Percentiles rank a stretch among this genome's conserved stretches.
phyloP scores from a whole-genome alignment of 371 early-diverging fungal genomes.

The Actinomortierella wolfii region DNA sequence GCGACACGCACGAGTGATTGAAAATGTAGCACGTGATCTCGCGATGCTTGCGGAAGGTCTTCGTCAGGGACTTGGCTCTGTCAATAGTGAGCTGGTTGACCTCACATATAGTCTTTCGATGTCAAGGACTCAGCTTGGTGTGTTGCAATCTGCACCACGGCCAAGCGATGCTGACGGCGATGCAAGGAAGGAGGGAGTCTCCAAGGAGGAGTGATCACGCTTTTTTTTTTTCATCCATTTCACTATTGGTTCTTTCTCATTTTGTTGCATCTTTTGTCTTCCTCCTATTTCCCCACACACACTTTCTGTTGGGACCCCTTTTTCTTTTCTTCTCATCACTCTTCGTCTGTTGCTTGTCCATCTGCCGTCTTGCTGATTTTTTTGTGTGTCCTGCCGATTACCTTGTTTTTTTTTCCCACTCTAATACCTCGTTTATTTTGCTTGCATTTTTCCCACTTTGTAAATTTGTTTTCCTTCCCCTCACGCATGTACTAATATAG shows the following conservation, averaged over 20 bases:
- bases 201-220: conserved; percentile 24
- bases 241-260: not conserved
- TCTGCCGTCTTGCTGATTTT: no score
- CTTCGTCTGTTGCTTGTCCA: not conserved
- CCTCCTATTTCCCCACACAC: not conserved
- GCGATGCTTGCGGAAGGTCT: conserved; percentile 30
- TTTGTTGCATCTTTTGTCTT: no score
- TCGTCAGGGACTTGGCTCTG: conserved; percentile 32
- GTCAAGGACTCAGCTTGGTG: conserved; percentile 42
- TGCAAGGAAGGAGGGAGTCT: conserved; percentile 28
- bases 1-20: conserved; percentile 44
- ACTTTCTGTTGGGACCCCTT: not conserved
- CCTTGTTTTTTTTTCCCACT: no score
- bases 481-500: no score
- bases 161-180: not conserved
- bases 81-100: conserved; percentile 35
- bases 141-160: conserved; percentile 20
- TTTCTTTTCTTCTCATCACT: not conserved
- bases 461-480: not conserved
- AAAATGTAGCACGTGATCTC: conserved; percentile 39
- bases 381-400: no score
- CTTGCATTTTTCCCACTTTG: conserved; percentile 8
- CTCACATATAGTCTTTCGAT: conserved; percentile 39
- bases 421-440: conserved; percentile 1
- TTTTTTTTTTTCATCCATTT: not conserved